Evolutionary conservation across 257 asterid genomes (phyloP).

Genomic region (Eustoma russellianum): DNA sequence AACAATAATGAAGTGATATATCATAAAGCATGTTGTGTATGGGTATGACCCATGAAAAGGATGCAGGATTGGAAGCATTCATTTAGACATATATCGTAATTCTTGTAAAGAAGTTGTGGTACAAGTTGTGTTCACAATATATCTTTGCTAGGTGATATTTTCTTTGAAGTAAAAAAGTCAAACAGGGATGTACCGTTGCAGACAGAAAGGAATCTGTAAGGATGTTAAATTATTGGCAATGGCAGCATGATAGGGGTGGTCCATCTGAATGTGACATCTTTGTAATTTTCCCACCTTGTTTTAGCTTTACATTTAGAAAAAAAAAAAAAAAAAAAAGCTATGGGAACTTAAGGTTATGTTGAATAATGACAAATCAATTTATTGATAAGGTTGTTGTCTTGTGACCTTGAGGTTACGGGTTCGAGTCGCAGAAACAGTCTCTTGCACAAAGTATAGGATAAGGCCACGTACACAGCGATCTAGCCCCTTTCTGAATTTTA

Average conservation of each 20-base stretch:
- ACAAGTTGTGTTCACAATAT: conserved; percentile 3
- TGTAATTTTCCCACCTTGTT: background rate
- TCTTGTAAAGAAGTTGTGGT: conserved; percentile 10
- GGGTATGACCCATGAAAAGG: background rate
- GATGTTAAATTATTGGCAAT: conserved; percentile 19
- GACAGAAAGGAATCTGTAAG: conserved; percentile 27
- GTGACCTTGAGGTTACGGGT: too few relatives aligned
- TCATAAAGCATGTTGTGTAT: too few relatives aligned
- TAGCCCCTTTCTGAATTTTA: too few relatives aligned
- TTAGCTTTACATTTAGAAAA: background rate
- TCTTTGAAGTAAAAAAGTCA: conserved; percentile 9
- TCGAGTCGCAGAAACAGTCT: too few relatives aligned
- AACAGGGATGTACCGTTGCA: conserved; percentile 9
- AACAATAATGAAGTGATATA: too few relatives aligned
- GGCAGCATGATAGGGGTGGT: conserved; percentile 17
- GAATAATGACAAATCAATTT: too few relatives aligned
- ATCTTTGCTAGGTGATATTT: background rate
- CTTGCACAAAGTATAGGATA: too few relatives aligned
- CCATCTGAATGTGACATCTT: conserved; percentile 8
- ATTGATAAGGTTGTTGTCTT: too few relatives aligned
- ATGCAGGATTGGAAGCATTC: conserved; percentile 2
- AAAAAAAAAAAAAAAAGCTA: background rate
- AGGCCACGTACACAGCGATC: too few relatives aligned
- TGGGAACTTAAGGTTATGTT: conserved; percentile 1
- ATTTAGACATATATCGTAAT: conserved; percentile 1